Base-by-base conservation (phyloP, 257 asterid species). In the Przewalskia tangutica region DNA sequence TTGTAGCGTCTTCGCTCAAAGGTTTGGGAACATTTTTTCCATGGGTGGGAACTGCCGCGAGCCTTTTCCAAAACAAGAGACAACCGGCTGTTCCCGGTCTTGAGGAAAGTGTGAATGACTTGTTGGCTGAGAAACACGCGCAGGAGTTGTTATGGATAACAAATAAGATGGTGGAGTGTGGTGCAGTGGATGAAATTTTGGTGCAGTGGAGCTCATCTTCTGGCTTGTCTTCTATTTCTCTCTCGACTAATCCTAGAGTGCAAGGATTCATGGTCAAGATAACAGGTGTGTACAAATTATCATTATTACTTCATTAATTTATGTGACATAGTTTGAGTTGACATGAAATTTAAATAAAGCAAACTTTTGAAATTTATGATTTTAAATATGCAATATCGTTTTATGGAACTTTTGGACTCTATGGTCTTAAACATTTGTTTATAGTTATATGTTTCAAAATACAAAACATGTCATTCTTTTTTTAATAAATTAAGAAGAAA, bases 141-240 rank as follows among this genome's bases (percentile, higher is more conserved):
- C 86, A 86, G 16, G 88, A 83, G 63, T 66, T 83, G 54, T 64
- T 86, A 12, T 86, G 88, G 88, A 75, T 83, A 18, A 77, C 88
- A 3, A 86, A 70, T 56, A 86, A 86, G 84, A 86, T 86, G 88
- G 64, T 77, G 3, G 71, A 38, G 10, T 83, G 86, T 5, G 86
- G 86, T 2, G 84, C 77, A 3, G 83, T 77, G 54, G 86, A 86
- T 34, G 88, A 86, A 36, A 86, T 83, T 16, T 62, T 83, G 54
- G 86, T 56, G 81, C 86, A 86, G 27, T 86, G 88, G 88, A 86
- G 83, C 64, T 56, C 62, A 3, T 86, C 88, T 50, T 80, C 85
- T 2, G 85, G 81, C 16, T 68, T 86, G 65, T 84, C 88, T 81
- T 81, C 88, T 17, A 38, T 64, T 67, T 11, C 88, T 53, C 83